These are phyloP conservation scores for Mucor lusitanicus DNA, from an alignment of 371 early-diverging fungal species.

Conservation along the genomic window DNA sequence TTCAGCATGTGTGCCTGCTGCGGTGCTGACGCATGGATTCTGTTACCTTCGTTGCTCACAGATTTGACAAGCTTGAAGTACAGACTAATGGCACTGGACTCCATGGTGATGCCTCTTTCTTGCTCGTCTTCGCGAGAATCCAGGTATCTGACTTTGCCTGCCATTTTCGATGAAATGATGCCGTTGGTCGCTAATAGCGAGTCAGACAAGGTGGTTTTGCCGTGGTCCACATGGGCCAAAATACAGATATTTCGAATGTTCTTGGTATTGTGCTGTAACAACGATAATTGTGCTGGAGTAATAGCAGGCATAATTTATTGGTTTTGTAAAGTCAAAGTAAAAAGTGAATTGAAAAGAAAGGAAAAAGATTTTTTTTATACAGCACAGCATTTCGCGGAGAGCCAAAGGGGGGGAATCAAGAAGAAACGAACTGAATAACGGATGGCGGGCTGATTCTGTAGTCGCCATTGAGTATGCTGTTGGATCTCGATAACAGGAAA, in stretches of 20 bases:
- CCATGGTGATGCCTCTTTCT: constrained; percentile 99
- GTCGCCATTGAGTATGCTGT: constrained; percentile 32
- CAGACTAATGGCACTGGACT: constrained; percentile 94
- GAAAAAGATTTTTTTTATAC: neutral
- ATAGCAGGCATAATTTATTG: constrained; percentile 63
- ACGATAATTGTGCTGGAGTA: constrained; percentile 58
- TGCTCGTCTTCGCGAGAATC: constrained; percentile 99
- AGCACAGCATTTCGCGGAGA: neutral
- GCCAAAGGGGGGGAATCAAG: neutral
- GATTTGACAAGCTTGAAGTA: constrained; percentile 75
- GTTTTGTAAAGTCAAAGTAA: neutral
- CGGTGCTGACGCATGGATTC: neutral
- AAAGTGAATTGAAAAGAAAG: neutral
- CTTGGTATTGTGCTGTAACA: constrained; percentile 63
- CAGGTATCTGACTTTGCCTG: constrained; percentile 98
- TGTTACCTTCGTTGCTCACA: constrained; percentile 16
- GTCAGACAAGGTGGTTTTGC: constrained; percentile 99
- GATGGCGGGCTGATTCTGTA: constrained; percentile 35
- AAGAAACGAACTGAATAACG: constrained; percentile 12
- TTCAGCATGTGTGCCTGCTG: neutral
- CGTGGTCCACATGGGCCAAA: constrained; percentile 98
- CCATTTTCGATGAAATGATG: constrained; percentile 93
- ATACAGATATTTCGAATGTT: constrained; percentile 96
- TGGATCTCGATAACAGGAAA: constrained; percentile 29
- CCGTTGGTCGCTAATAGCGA: constrained; percentile 97